These are phyloP conservation scores for Pichia sp. DNA, from an alignment of 1,139 yeast genomes.

Conservation along the genomic window DNA sequence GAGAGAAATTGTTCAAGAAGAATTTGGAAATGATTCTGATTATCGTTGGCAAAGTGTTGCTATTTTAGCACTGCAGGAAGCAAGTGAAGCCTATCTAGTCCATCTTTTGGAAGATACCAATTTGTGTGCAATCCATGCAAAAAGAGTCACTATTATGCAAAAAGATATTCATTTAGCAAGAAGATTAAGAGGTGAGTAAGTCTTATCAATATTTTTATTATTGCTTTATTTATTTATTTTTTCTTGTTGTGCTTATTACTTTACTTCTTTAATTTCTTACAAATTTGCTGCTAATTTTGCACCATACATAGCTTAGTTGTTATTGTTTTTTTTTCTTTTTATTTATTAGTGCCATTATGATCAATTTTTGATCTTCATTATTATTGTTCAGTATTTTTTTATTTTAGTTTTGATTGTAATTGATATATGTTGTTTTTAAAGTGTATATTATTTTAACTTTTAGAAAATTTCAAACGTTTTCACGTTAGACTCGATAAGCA, in stretches of 20 bases:
- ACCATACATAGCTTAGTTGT: background rate
- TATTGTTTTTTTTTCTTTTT: background rate
- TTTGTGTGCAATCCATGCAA: conserved; percentile 86
- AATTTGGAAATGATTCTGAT: conserved; percentile 48
- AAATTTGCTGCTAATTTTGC: background rate
- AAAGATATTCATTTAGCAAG: conserved; percentile 89
- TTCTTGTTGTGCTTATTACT: background rate
- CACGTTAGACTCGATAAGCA: background rate
- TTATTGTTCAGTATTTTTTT: background rate
- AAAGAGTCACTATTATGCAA: conserved; percentile 89
- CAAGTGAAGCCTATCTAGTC: conserved; percentile 83
- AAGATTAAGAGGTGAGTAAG: conserved; percentile 61
- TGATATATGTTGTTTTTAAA: background rate
- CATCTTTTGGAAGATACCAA: conserved; percentile 87
- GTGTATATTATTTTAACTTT: background rate
- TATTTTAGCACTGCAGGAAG: conserved; percentile 83
- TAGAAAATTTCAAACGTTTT: too few species aligned
- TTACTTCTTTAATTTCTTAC: background rate
- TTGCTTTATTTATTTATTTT: background rate
- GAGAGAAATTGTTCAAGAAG: conserved; percentile 70
- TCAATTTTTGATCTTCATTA: background rate
- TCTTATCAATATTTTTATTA: too few species aligned
- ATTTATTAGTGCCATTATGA: background rate
- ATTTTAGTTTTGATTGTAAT: background rate
- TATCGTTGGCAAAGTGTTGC: conserved; percentile 90